phyloP scores from a whole-genome alignment of 208 protist species.

The Trypanosoma brucei region DNA sequence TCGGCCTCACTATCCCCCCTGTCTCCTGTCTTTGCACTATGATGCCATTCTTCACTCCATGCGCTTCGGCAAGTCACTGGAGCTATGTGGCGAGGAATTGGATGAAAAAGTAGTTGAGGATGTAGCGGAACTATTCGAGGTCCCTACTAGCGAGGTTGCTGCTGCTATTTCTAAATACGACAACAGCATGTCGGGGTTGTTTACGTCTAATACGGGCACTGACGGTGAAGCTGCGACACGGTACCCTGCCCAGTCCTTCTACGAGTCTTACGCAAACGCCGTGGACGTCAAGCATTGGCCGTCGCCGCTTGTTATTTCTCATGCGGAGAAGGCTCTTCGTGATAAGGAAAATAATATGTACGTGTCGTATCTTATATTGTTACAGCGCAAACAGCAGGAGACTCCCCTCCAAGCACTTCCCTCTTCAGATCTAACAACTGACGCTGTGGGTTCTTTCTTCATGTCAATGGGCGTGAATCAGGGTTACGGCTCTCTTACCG shows the following conservation, averaged over 20 bases:
- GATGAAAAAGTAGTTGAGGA: constrained; percentile 55
- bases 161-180: constrained; percentile 54
- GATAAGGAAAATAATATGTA: constrained; percentile 69
- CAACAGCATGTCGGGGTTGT: constrained; percentile 46
- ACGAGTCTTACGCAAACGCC: constrained; percentile 67
- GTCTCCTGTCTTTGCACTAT: constrained; percentile 69
- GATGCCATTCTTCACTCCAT: constrained; percentile 58
- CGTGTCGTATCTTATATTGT: constrained; percentile 70
- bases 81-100: constrained; percentile 32
- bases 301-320: constrained; percentile 58
- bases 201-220: constrained; percentile 17
- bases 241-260: constrained; percentile 65
- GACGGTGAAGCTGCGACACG: constrained; percentile 16
- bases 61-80: constrained; percentile 39
- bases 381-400: constrained; percentile 43
- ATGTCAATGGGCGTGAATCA: constrained; percentile 46
- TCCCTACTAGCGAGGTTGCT: constrained; percentile 37
- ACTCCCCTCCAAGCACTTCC: constrained; percentile 24
- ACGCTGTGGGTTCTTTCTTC: constrained; percentile 45
- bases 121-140: constrained; percentile 54
- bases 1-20: constrained; percentile 42
- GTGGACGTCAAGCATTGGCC: constrained; percentile 81
- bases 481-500: constrained; percentile 83
- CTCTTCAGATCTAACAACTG: constrained; percentile 37
- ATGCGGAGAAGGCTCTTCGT: constrained; percentile 64